Evolutionary conservation across 768 basidiomycete genomes (phyloP), one percentile per base, ranked within the genome.

Genomic region (Chiua virens): DNA sequence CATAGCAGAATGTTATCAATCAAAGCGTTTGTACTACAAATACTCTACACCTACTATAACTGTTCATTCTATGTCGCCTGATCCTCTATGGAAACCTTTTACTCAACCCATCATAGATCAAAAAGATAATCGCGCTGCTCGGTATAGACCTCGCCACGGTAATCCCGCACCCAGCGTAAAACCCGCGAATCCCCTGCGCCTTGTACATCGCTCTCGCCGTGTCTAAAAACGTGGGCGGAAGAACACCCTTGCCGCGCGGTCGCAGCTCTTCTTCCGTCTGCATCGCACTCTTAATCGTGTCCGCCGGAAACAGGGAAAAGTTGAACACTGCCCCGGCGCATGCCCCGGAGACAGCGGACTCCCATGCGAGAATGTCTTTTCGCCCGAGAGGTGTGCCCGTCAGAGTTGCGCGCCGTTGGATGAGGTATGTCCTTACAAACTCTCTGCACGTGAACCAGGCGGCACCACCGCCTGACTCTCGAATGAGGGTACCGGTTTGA

Each of bases 401-500:
- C 60, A 60, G 48, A 21, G 50, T 48, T 8, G 63, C 59, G 15
- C 85, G 79, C 13, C 77, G 78, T 14, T 75, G 70, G 22, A 87
- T 71, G 50, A 97, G 83, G 14, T 71, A 61, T 15, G 79, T 68
- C 15, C 85, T 83, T 18, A 89, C 79, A 53, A 83, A 79, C 66
- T 98, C 93, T 66, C 95, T 97, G 10, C 86, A 81, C 18, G 82
- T 75, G 68, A 98, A 98, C 96, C 96, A 98, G 2, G 92, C 88
- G 0, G 87, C 83, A 5, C 83, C 82, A 5, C 96, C 95, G 10
- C 94, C 95, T 0, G 90, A 91, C 67, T 98, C 96, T 20, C 96
- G 89, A 27, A 98, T 81, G 54, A 98, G 75, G 0, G 94, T 98
- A 7, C 92, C 96, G 0, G 86, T 91, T 59, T 98, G 96, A 3